phyloP scores from a whole-genome alignment of 352 stramenopile genomes.

The Phytophthora citrophthora region DNA sequence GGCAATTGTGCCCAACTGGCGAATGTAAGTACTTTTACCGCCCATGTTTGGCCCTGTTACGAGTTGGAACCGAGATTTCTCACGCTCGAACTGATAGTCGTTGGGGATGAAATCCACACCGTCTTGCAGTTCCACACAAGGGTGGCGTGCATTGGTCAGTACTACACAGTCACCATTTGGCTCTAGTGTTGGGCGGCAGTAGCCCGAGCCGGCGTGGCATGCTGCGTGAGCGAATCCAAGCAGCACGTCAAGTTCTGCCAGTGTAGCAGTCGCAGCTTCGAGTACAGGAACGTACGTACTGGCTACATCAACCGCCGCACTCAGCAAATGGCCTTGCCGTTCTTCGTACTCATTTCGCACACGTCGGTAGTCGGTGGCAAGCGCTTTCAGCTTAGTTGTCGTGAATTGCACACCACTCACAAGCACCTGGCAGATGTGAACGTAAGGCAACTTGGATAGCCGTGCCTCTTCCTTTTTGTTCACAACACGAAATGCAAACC shows the following conservation, averaged over 20 bases:
- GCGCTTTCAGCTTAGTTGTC: conserved; percentile 89
- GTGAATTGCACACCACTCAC: conserved; percentile 99
- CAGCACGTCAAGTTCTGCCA: conserved; percentile 96
- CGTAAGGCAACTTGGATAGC: conserved; percentile 86
- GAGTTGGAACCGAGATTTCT: conserved; percentile 91
- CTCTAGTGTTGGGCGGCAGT: conserved; percentile 69
- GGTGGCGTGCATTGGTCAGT: conserved; percentile 92
- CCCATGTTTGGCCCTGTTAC: conserved; percentile 99
- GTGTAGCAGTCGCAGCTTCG: conserved; percentile 85
- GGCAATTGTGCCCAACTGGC: conserved; percentile 94
- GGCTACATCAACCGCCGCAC: conserved; percentile 94
- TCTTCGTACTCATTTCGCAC: conserved; percentile 92
- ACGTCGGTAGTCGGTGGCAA: conserved; percentile 87
- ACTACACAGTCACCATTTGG: conserved; percentile 68
- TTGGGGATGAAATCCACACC: conserved; percentile 98
- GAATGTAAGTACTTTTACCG: conserved; percentile 99
- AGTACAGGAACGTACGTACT: conserved; percentile 96
- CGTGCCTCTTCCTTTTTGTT: conserved; percentile 94
- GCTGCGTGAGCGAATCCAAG: conserved; percentile 94
- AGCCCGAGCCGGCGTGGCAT: conserved; percentile 88
- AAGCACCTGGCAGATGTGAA: conserved; percentile 95
- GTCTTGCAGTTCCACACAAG: conserved; percentile 98
- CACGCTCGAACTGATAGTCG: conserved; percentile 91
- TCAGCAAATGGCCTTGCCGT: conserved; percentile 91
- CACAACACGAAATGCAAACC: conserved; percentile 94